These are phyloP conservation scores for Aspergillus conjunctus DNA, from an alignment of 495 filamentous ascomycete genomes.

Conservation along the genomic window DNA sequence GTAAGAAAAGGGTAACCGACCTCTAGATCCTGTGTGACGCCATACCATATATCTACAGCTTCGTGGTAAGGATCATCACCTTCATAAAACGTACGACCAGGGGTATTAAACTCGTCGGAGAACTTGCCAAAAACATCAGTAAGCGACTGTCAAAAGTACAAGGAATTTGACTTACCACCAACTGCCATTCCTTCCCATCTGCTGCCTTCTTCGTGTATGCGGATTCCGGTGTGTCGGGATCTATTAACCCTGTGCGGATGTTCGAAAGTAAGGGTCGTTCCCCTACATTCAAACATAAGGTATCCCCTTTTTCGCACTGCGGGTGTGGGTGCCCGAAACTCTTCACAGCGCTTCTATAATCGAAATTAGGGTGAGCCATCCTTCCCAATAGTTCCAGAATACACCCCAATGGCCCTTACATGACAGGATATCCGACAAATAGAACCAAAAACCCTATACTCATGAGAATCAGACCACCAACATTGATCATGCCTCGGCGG, in stretches of 20 bases:
- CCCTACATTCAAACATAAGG: conserved; percentile 60
- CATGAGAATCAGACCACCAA: conserved; percentile 65
- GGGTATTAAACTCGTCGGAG: conserved; percentile 76
- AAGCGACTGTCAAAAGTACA: not conserved
- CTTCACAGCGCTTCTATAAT: conserved; percentile 59
- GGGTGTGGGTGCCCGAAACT: conserved; percentile 30
- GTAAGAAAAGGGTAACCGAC: conserved; percentile 29
- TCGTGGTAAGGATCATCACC: conserved; percentile 74
- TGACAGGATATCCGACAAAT: conserved; percentile 73
- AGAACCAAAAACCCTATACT: conserved; percentile 64
- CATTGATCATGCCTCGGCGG: conserved; percentile 64
- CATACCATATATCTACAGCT: conserved; percentile 78
- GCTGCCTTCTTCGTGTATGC: conserved; percentile 57
- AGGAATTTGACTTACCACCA: conserved; percentile 55
- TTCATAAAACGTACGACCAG: conserved; percentile 71
- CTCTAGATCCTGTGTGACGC: conserved; percentile 75
- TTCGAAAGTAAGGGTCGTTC: conserved; percentile 61
- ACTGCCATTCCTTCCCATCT: conserved; percentile 62
- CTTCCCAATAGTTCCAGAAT: not conserved
- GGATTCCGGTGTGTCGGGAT: conserved; percentile 68
- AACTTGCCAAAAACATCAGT: conserved; percentile 49
- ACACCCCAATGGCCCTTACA: conserved; percentile 51
- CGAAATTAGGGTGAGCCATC: not conserved
- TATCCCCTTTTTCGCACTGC: conserved; percentile 45
- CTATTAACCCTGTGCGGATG: conserved; percentile 62